Evolutionary conservation across 106 monocot genomes (phyloP).

Genomic region (Cymbidium sinense): DNA sequence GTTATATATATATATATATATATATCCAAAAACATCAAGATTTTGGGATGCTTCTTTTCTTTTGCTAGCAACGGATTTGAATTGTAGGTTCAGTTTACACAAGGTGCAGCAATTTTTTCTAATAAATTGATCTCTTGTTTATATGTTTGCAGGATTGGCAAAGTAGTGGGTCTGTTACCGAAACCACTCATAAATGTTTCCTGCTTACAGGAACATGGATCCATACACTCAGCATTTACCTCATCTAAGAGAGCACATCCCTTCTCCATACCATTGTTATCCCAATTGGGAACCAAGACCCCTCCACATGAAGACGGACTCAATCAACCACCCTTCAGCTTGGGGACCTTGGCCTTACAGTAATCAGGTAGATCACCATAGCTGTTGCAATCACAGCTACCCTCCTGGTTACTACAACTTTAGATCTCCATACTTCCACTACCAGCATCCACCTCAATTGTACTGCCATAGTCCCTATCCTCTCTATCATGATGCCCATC

Average conservation of each 20-base stretch:
- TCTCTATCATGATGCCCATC: constrained; percentile 23
- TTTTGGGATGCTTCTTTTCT: too few species aligned
- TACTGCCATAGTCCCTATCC: constrained; percentile 22
- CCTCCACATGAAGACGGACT: constrained; percentile 15
- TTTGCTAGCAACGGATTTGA: too few species aligned
- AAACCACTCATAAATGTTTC: constrained; percentile 18
- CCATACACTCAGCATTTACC: constrained; percentile 23
- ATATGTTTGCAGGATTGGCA: neutral
- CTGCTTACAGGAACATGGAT: constrained; percentile 29
- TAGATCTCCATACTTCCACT: constrained; percentile 30
- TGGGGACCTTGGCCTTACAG: constrained; percentile 18
- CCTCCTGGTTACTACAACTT: constrained; percentile 27
- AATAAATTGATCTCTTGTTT: neutral
- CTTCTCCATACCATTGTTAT: constrained; percentile 20
- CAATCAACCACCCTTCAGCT: constrained; percentile 13
- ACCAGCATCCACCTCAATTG: constrained; percentile 13
- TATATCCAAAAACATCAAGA: too few species aligned
- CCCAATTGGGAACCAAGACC: constrained; percentile 18
- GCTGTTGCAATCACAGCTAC: constrained; percentile 20
- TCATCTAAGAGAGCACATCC: constrained; percentile 21
- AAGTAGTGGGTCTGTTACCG: neutral
- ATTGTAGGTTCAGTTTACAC: too few species aligned
- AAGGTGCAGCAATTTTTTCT: neutral
- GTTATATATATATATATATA: too few species aligned
- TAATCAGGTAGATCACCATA: constrained; percentile 6